Percentiles rank a stretch among this genome's conserved stretches.
Evolutionary conservation across 148 eudicot genomes (phyloP).

Genomic region (Fagopyrum esculentum): DNA sequence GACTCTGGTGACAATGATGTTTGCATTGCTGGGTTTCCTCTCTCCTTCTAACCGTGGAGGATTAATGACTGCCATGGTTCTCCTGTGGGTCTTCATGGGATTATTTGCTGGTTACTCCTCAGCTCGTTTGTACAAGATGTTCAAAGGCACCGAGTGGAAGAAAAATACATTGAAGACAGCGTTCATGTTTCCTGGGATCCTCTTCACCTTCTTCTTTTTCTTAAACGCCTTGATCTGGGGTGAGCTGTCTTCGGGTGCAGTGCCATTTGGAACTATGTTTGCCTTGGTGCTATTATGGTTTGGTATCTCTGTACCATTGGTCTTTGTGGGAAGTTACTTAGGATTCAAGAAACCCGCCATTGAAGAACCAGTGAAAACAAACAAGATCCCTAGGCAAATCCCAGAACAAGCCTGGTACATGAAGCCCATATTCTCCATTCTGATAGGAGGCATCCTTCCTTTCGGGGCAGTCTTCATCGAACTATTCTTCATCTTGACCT

Average conservation of each 20-base stretch:
- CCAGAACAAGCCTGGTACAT: constrained; percentile 49
- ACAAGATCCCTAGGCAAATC: constrained; percentile 39
- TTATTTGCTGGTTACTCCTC: constrained; percentile 47
- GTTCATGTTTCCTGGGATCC: constrained; percentile 44
- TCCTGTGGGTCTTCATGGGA: constrained; percentile 49
- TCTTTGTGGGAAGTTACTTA: constrained; percentile 43
- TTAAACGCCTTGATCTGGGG: constrained; percentile 41
- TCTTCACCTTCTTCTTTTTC: constrained; percentile 34
- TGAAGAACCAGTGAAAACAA: constrained; percentile 45
- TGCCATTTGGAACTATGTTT: constrained; percentile 49
- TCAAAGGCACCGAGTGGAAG: constrained; percentile 49
- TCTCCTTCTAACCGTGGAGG: constrained; percentile 53
- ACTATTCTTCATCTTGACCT: constrained; percentile 48
- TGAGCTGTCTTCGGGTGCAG: constrained; percentile 44
- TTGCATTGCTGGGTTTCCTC: constrained; percentile 43
- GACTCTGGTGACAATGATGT: constrained; percentile 47
- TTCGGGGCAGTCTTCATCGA: constrained; percentile 47
- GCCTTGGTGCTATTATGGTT: constrained; percentile 41
- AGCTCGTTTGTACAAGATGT: constrained; percentile 45
- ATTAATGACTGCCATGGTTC: constrained; percentile 49
- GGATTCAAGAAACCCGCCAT: constrained; percentile 39
- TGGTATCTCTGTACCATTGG: constrained; percentile 46
- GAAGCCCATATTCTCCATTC: constrained; percentile 40
- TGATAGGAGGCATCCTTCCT: constrained; percentile 43
- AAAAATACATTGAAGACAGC: constrained; percentile 40